These are phyloP conservation scores for Colletotrichum godetiae DNA, from an alignment of 2,329 filamentous ascomycete genomes.

Conservation along the genomic window DNA sequence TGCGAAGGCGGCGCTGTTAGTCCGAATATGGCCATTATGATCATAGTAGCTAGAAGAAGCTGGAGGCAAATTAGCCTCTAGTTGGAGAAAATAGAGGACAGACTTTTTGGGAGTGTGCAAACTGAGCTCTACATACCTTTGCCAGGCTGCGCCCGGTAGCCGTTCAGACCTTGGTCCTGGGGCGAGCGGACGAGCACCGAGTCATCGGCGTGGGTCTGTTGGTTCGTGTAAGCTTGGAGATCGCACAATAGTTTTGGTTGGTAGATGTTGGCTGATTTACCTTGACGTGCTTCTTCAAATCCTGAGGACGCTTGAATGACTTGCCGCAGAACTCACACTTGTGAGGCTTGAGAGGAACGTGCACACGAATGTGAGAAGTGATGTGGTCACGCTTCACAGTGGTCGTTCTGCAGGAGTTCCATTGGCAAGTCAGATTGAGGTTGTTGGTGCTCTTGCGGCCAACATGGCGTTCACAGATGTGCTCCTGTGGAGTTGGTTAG, in stretches of 20 bases:
- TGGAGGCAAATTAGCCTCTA: slow-evolving; percentile 58
- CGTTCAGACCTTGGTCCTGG: slow-evolving; percentile 63
- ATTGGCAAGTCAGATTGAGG: slow-evolving; percentile 95
- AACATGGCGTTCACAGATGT: slow-evolving; percentile 98
- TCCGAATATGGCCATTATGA: slow-evolving; percentile 72
- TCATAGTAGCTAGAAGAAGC: slow-evolving; percentile 71
- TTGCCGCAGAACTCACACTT: slow-evolving; percentile 99
- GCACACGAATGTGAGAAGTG: slow-evolving; percentile 97
- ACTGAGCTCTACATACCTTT: slow-evolving; percentile 59
- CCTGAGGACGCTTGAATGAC: slow-evolving; percentile 98
- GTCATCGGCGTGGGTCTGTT: slow-evolving; percentile 90
- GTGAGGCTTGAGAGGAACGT: slow-evolving; percentile 98
- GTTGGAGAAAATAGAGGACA: slow-evolving; percentile 43
- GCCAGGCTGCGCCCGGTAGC: slow-evolving; percentile 63
- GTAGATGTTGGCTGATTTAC: slow-evolving; percentile 46
- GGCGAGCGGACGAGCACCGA: slow-evolving; percentile 74
- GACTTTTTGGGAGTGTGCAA: slow-evolving; percentile 33
- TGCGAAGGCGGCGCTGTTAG: slow-evolving; percentile 64
- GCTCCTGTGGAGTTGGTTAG: slow-evolving; percentile 71
- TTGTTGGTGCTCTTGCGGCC: slow-evolving; percentile 99
- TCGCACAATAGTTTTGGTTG: neutral
- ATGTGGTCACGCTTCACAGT: slow-evolving; percentile 99
- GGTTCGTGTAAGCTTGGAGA: slow-evolving; percentile 38
- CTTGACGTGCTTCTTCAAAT: slow-evolving; percentile 99
- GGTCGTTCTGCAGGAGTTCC: slow-evolving; percentile 95